Evolutionary conservation across 768 basidiomycete genomes (phyloP).

Genomic region (Mycena vulgaris): DNA sequence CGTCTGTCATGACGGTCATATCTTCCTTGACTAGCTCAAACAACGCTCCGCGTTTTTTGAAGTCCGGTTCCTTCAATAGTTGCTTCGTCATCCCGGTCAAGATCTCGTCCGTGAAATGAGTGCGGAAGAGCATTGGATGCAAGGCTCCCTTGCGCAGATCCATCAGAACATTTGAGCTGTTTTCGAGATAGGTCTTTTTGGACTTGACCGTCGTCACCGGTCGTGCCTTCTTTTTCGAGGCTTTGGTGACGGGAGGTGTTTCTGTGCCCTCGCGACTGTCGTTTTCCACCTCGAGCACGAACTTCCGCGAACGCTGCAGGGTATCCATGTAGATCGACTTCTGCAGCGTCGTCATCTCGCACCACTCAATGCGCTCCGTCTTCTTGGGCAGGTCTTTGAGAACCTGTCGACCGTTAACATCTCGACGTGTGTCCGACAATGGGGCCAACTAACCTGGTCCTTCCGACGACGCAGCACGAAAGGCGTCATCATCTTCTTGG

Average conservation of each 20-base stretch:
- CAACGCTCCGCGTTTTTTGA: slow-evolving; percentile 84
- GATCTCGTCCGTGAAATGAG: slow-evolving; percentile 82
- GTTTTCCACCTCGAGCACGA: slow-evolving; percentile 69
- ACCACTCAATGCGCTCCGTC: slow-evolving; percentile 94
- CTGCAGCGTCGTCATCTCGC: slow-evolving; percentile 91
- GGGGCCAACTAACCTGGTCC: slow-evolving; percentile 75
- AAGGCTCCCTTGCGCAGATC: slow-evolving; percentile 96
- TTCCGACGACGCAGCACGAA: slow-evolving; percentile 98
- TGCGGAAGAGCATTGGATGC: slow-evolving; percentile 97
- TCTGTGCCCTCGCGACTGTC: slow-evolving; percentile 42
- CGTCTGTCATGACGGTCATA: slow-evolving; percentile 98
- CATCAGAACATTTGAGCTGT: slow-evolving; percentile 96
- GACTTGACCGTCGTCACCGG: slow-evolving; percentile 42
- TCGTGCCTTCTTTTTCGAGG: slow-evolving; percentile 60
- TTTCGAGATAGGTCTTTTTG: slow-evolving; percentile 79
- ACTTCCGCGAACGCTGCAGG: slow-evolving; percentile 87
- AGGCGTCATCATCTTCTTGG: slow-evolving; percentile 99
- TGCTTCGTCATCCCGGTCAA: slow-evolving; percentile 84
- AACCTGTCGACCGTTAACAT: slow-evolving; percentile 67
- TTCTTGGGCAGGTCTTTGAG: slow-evolving; percentile 94
- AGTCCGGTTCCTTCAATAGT: slow-evolving; percentile 93
- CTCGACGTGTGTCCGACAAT: background rate
- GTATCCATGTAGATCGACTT: slow-evolving; percentile 88
- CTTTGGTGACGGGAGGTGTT: slow-evolving; percentile 44
- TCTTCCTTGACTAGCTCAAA: slow-evolving; percentile 95